A percentile compares a stretch with the other conserved stretches of the same genome.
Conservation (phyloP, 306 rosid species). For the Castanospermum australe region DNA sequence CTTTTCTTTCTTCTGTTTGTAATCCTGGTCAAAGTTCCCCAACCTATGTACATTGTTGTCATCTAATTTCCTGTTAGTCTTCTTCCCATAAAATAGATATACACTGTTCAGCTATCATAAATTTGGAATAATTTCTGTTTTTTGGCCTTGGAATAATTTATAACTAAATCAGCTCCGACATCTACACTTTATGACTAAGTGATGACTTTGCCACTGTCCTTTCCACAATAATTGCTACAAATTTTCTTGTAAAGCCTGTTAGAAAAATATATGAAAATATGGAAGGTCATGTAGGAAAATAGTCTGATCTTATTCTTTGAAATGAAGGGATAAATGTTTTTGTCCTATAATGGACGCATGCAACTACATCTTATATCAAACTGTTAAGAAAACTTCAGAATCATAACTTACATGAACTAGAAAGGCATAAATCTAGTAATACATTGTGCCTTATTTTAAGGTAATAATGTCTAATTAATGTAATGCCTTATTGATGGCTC, state of each 20-base stretch:
- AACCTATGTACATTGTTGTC: background rate
- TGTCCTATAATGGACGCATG: no score
- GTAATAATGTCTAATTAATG: background rate
- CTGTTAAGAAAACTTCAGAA: no score
- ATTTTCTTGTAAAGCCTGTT: no score
- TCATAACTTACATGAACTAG: no score
- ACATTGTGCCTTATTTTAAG: background rate
- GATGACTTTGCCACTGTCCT: background rate
- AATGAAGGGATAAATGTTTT: no score
- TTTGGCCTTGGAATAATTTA: background rate
- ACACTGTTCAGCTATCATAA: background rate
- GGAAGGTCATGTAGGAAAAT: no score
- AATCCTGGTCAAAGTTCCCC: background rate
- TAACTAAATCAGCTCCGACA: background rate
- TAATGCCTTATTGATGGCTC: background rate
- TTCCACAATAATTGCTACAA: no score
- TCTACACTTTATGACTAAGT: background rate
- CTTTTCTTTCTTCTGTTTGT: background rate
- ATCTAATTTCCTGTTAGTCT: background rate
- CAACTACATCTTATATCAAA: no score
- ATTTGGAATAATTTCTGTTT: background rate
- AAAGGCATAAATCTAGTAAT: background rate
- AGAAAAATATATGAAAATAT: no score
- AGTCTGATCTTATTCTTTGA: no score
- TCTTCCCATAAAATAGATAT: background rate